Evolutionary conservation across 2,329 filamentous ascomycete genomes (phyloP).

Genomic region (Cordyceps cicadae): DNA sequence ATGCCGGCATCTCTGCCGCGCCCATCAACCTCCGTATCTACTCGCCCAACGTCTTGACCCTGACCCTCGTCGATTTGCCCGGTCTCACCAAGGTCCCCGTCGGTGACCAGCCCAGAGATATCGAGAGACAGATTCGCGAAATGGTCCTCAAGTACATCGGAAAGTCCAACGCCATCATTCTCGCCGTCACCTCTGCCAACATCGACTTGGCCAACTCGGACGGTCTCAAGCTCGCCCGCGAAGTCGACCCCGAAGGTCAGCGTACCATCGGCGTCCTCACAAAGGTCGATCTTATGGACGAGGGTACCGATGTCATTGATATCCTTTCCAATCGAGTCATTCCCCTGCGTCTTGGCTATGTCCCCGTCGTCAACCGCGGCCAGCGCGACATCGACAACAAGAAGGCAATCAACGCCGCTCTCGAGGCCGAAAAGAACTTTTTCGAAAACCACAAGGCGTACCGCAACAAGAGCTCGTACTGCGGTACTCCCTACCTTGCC

Average conservation of each 20-base stretch:
- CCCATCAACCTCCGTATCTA: slow-evolving; percentile 98
- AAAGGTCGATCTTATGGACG: slow-evolving; percentile 98
- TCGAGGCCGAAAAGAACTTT: slow-evolving; percentile 92
- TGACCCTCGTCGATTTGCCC: slow-evolving; percentile 93
- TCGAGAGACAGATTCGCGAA: slow-evolving; percentile 90
- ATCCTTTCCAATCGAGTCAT: slow-evolving; percentile 97
- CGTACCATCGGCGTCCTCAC: slow-evolving; percentile 96
- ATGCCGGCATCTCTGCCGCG: slow-evolving; percentile 90
- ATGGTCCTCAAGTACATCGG: slow-evolving; percentile 99
- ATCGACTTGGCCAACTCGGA: slow-evolving; percentile 98
- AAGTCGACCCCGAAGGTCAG: slow-evolving; percentile 96
- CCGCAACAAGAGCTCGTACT: slow-evolving; percentile 97
- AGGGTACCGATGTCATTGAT: slow-evolving; percentile 95
- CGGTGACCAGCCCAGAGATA: slow-evolving; percentile 91
- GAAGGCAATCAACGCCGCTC: slow-evolving; percentile 80
- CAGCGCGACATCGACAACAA: slow-evolving; percentile 98
- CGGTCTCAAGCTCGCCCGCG: slow-evolving; percentile 87
- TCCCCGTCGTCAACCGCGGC: slow-evolving; percentile 94
- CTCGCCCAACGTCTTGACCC: slow-evolving; percentile 93
- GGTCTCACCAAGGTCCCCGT: slow-evolving; percentile 95
- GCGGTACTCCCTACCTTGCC: slow-evolving; percentile 92
- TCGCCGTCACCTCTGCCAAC: slow-evolving; percentile 94
- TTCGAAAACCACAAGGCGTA: slow-evolving; percentile 99
- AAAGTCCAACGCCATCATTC: slow-evolving; percentile 96
- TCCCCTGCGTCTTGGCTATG: slow-evolving; percentile 86